phyloP scores from a whole-genome alignment of 768 basidiomycete species.

The Mycena sanguinolenta region DNA sequence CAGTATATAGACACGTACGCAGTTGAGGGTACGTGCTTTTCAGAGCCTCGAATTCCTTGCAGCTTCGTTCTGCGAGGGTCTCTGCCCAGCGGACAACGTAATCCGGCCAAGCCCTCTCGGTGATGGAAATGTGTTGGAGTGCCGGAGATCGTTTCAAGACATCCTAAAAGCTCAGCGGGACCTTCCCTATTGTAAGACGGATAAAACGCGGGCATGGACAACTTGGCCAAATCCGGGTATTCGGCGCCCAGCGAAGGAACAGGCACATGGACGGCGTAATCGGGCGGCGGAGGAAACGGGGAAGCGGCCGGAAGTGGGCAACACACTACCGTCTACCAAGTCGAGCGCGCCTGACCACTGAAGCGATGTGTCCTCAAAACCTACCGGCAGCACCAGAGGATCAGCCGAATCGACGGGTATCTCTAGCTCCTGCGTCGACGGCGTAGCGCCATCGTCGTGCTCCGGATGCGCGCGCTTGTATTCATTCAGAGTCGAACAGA shows the following conservation, averaged over 20 bases:
- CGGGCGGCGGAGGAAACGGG: slow-evolving; percentile 42
- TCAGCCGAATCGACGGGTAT: too few relatives aligned
- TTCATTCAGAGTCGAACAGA: neutral
- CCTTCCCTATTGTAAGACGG: neutral
- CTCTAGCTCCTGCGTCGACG: too few relatives aligned
- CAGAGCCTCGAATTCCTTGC: neutral
- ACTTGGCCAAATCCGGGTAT: neutral
- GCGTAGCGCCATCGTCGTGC: neutral
- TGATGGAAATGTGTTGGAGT: neutral
- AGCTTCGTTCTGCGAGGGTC: too few relatives aligned
- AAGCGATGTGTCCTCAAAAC: neutral
- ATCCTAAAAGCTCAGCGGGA: too few relatives aligned
- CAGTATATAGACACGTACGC: neutral
- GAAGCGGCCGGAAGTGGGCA: slow-evolving; percentile 58
- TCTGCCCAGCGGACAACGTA: too few relatives aligned
- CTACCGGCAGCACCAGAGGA: neutral
- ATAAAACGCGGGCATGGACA: neutral
- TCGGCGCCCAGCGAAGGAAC: too few relatives aligned
- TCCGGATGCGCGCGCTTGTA: neutral
- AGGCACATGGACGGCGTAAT: neutral
- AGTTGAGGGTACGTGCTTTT: neutral
- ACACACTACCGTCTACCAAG: slow-evolving; percentile 26
- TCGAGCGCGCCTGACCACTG: slow-evolving; percentile 11
- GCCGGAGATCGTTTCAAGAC: neutral
- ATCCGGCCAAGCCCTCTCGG: neutral